Percentiles rank a stretch among this genome's conserved stretches.
phyloP scores from a whole-genome alignment of 2,329 filamentous ascomycete genomes.

The Phialophora tarda region DNA sequence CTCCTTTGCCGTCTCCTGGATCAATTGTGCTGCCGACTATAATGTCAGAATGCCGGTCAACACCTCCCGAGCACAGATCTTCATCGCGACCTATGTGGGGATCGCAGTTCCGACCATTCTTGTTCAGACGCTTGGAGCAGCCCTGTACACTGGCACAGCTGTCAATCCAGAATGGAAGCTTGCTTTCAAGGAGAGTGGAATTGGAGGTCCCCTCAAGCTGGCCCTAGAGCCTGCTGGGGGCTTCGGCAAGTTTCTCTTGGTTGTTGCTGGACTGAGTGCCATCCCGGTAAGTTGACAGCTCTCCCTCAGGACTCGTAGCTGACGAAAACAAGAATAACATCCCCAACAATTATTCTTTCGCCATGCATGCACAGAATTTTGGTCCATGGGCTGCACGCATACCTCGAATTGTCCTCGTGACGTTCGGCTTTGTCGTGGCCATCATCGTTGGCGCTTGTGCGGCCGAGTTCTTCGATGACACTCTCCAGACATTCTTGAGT shows the following conservation, averaged over 20 bases:
- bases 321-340: slow-evolving; percentile 14
- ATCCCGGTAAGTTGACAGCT: slow-evolving; percentile 18
- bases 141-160: slow-evolving; percentile 14
- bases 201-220: slow-evolving; percentile 17
- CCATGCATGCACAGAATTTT: slow-evolving; percentile 21
- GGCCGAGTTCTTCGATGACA: slow-evolving; percentile 17
- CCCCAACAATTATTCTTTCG: slow-evolving; percentile 19
- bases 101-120: slow-evolving; percentile 16
- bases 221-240: slow-evolving; percentile 18
- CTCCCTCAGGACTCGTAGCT: neutral
- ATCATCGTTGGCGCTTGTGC: slow-evolving; percentile 16
- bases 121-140: slow-evolving; percentile 13
- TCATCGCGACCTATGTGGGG: slow-evolving; percentile 18
- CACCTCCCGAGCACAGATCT: slow-evolving; percentile 33
- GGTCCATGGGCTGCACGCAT: slow-evolving; percentile 18
- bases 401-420: slow-evolving; percentile 13
- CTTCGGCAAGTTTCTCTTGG: slow-evolving; percentile 18
- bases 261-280: slow-evolving; percentile 16
- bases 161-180: slow-evolving; percentile 18
- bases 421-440: slow-evolving; percentile 12
- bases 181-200: slow-evolving; percentile 14
- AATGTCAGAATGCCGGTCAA: slow-evolving; percentile 49
- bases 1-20: slow-evolving; percentile 48
- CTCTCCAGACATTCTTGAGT: slow-evolving; percentile 19
- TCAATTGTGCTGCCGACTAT: slow-evolving; percentile 48